These are phyloP conservation scores for Porphyra umbilicalis DNA, from an alignment of 31 red algal genomes.

Conservation along the genomic window DNA sequence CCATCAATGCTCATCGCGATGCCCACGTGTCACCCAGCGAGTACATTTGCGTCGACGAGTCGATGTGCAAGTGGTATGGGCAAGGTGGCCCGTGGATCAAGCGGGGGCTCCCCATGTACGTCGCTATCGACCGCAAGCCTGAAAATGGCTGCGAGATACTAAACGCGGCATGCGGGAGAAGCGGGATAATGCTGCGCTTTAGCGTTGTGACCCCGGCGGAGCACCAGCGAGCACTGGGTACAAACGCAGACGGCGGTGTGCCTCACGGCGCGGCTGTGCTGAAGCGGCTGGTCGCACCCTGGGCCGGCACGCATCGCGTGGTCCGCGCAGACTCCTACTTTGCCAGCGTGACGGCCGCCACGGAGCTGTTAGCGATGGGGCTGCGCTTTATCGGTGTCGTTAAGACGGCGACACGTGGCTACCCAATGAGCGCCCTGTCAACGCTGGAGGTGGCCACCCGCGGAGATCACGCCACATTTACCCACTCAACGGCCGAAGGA, in stretches of 20 bases:
- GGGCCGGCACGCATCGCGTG: constrained; percentile 8
- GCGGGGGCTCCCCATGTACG: constrained; percentile 26
- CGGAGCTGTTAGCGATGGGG: background rate
- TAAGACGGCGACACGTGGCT: constrained; percentile 17
- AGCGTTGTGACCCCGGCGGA: constrained; percentile 12
- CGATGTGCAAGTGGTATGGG: constrained; percentile 53
- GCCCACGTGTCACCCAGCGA: constrained; percentile 7
- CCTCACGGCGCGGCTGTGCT: constrained; percentile 6
- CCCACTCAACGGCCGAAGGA: background rate
- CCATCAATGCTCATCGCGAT: constrained; percentile 18
- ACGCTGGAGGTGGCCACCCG: background rate
- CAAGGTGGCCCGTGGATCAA: constrained; percentile 33
- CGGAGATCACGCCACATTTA: background rate
- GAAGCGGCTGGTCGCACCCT: background rate
- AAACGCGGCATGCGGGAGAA: constrained; percentile 14
- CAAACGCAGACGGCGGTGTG: background rate
- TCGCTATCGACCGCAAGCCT: constrained; percentile 26
- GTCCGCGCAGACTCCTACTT: no score
- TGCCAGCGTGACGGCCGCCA: constrained; percentile 12
- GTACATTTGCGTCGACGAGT: constrained; percentile 48
- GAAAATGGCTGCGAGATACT: constrained; percentile 41
- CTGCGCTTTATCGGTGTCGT: constrained; percentile 15
- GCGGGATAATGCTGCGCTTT: constrained; percentile 6
- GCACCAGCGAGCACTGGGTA: background rate
- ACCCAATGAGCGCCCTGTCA: constrained; percentile 2